These are phyloP conservation scores for Geotrichum klebahnii DNA, from an alignment of 1,139 yeast genomes.

Conservation along the genomic window DNA sequence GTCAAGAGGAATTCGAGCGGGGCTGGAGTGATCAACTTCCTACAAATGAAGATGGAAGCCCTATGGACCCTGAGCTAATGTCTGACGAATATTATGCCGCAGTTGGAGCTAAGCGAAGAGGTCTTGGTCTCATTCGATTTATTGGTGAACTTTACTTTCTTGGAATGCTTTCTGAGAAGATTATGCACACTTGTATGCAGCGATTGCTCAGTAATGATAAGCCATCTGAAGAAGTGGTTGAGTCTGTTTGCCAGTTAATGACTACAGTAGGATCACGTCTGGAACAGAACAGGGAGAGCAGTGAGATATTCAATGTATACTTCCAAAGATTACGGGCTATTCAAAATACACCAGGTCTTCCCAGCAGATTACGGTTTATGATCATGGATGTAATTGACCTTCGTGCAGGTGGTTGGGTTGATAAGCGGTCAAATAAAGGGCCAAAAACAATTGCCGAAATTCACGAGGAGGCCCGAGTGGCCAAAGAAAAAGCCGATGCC, in stretches of 20 bases:
- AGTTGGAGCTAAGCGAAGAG: constrained; percentile 97
- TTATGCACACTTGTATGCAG: constrained; percentile 71
- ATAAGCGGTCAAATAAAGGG: constrained; percentile 54
- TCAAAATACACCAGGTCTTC: constrained; percentile 53
- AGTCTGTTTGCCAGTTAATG: constrained; percentile 79
- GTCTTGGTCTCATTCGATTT: constrained; percentile 91
- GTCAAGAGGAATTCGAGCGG: constrained; percentile 91
- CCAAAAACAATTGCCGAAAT: constrained; percentile 92
- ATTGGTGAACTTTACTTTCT: constrained; percentile 90
- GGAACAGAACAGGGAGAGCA: constrained; percentile 49
- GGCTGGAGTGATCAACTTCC: constrained; percentile 93
- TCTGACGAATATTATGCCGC: constrained; percentile 90
- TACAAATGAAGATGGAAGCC: constrained; percentile 70
- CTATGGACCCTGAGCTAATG: constrained; percentile 69
- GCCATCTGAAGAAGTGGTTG: constrained; percentile 89
- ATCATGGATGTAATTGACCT: constrained; percentile 84
- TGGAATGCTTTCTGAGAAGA: constrained; percentile 70
- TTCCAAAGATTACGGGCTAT: constrained; percentile 60
- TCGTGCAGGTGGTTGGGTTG: constrained; percentile 59
- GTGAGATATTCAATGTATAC: constrained; percentile 47
- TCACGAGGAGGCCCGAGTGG: constrained; percentile 59
- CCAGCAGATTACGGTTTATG: constrained; percentile 83
- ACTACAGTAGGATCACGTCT: constrained; percentile 81
- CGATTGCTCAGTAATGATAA: constrained; percentile 58
- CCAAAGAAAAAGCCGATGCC: constrained; percentile 15